Conservation (phyloP, 148 eudicot species). For the Nyssa sinensis region DNA sequence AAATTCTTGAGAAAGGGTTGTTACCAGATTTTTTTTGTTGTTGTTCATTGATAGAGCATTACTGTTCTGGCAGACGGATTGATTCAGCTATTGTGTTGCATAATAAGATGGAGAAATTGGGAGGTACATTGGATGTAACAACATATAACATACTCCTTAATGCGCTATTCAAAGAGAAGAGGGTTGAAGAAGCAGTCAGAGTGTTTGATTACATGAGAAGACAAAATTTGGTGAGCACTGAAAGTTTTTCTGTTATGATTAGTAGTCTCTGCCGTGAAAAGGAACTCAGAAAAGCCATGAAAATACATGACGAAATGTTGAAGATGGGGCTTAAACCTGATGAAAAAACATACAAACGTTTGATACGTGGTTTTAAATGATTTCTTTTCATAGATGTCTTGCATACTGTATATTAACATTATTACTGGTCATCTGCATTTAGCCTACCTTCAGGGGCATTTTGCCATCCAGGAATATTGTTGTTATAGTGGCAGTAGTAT, state of each 20-base stretch:
- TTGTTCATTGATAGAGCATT: conserved; percentile 49
- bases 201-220: conserved; percentile 73
- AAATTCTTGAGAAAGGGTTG: conserved; percentile 41
- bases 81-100: conserved; percentile 63
- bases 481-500: background rate
- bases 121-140: conserved; percentile 46
- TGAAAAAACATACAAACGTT: conserved; percentile 51
- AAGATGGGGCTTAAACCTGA: conserved; percentile 77
- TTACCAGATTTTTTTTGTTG: conserved; percentile 55
- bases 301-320: conserved; percentile 87
- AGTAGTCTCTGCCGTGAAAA: conserved; percentile 57
- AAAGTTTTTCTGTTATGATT: conserved; percentile 67
- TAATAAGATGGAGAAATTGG: conserved; percentile 43
- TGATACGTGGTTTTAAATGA: conserved; percentile 68
- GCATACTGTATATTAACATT: no score
- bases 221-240: conserved; percentile 44
- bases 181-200: conserved; percentile 47
- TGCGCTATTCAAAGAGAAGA: conserved; percentile 45
- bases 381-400: conserved; percentile 2
- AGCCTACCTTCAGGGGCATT: background rate
- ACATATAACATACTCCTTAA: conserved; percentile 61
- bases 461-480: no score
- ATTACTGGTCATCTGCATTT: background rate
- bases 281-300: conserved; percentile 80
- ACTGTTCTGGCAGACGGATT: conserved; percentile 48